A percentile compares a stretch with the other conserved stretches of the same genome.
These are phyloP conservation scores for Phenoliferia sp. DNA, from an alignment of 1,284 basidiomycete genomes.

Conservation along the genomic window DNA sequence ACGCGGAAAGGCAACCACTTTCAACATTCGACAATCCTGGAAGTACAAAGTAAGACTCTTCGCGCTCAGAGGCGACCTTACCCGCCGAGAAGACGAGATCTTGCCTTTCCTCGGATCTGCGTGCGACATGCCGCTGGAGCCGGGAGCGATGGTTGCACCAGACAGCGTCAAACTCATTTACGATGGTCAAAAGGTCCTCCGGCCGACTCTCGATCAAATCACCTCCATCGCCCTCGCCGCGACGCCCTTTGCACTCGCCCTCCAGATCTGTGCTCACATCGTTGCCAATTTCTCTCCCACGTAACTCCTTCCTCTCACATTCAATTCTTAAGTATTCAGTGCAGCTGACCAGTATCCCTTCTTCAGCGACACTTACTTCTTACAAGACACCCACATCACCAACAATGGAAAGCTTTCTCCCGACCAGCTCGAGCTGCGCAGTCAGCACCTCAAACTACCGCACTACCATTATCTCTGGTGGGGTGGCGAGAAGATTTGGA, in stretches of 20 bases:
- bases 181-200: conserved; percentile 9
- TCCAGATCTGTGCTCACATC: conserved; percentile 30
- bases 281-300: conserved; percentile 7
- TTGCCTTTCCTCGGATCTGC: conserved; percentile 14
- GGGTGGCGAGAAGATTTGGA: conserved; percentile 32
- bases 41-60: conserved; percentile 15
- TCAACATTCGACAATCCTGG: not conserved
- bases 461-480: conserved; percentile 30
- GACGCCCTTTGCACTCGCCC: conserved; percentile 27
- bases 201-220: conserved; percentile 14
- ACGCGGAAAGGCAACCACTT: too few relatives aligned
- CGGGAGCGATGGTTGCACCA: not conserved
- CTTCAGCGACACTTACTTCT: conserved; percentile 17
- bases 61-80: conserved; percentile 20
- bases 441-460: conserved; percentile 14
- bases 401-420: not conserved
- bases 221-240: conserved; percentile 8
- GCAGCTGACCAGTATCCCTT: too few relatives aligned
- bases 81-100: conserved; percentile 5
- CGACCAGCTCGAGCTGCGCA: conserved; percentile 1
- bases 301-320: conserved; percentile 3
- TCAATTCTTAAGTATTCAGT: not conserved
- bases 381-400: conserved; percentile 7
- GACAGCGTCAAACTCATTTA: conserved; percentile 17
- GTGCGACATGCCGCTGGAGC: not conserved